These are phyloP conservation scores for Podospora pseudopauciseta DNA, from an alignment of 495 filamentous ascomycete genomes.

Conservation along the genomic window DNA sequence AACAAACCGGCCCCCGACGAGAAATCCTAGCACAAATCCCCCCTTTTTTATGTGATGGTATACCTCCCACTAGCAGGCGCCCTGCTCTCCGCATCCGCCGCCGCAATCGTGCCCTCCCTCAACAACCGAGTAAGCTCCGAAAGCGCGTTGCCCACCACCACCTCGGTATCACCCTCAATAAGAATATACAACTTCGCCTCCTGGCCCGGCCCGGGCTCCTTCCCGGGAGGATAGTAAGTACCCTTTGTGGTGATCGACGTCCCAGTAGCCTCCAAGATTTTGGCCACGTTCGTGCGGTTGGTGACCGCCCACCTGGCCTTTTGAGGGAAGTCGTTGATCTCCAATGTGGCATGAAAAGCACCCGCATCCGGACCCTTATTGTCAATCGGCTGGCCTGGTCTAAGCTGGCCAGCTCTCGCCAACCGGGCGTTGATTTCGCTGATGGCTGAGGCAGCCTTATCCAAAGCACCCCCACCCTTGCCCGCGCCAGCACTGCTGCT, in stretches of 20 bases:
- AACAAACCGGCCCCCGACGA: neutral
- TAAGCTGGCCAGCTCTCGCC: conserved; percentile 78
- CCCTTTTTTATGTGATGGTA: conserved; percentile 64
- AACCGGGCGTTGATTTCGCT: conserved; percentile 83
- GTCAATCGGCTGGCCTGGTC: conserved; percentile 91
- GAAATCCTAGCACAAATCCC: neutral
- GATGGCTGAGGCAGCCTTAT: conserved; percentile 79
- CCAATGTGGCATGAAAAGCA: conserved; percentile 93
- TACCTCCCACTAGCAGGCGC: conserved; percentile 83
- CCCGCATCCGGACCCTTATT: conserved; percentile 98
- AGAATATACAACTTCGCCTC: conserved; percentile 94
- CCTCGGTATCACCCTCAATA: conserved; percentile 94
- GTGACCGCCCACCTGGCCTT: conserved; percentile 99
- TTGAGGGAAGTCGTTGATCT: conserved; percentile 99
- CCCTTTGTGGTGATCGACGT: conserved; percentile 98
- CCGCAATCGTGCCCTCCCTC: conserved; percentile 88
- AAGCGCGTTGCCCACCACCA: conserved; percentile 89
- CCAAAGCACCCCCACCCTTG: conserved; percentile 66
- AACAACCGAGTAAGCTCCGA: conserved; percentile 81
- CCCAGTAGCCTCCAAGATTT: conserved; percentile 91
- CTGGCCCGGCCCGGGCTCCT: conserved; percentile 67
- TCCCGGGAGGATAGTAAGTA: conserved; percentile 78
- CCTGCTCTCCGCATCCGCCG: conserved; percentile 76
- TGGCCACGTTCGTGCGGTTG: conserved; percentile 97
- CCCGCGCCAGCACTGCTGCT: conserved; percentile 32